Conservation (phyloP, 306 rosid genomes). For the Ormosia semicastrata region DNA sequence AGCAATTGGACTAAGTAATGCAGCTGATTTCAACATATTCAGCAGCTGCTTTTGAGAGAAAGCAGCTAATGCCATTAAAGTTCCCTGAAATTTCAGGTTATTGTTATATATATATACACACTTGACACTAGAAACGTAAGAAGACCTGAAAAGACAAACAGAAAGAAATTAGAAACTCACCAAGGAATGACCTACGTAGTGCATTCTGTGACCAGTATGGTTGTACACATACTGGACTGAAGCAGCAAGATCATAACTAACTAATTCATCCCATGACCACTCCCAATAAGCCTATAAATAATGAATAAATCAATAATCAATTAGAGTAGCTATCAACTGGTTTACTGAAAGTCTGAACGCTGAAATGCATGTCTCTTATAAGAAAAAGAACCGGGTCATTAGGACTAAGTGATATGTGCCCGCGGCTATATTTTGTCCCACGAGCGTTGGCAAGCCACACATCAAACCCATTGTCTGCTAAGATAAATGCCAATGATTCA, state of each 20-base stretch:
- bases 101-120: background rate
- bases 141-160: background rate
- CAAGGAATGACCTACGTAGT: constrained; percentile 79
- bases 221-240: constrained; percentile 59
- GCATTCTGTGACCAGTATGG: constrained; percentile 59
- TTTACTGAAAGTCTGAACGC: background rate
- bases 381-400: constrained; percentile 37
- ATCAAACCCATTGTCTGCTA: constrained; percentile 68
- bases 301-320: background rate
- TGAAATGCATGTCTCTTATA: background rate
- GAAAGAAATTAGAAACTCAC: constrained; percentile 26
- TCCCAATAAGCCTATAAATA: constrained; percentile 67
- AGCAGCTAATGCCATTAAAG: constrained; percentile 61
- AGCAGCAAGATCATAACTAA: constrained; percentile 68
- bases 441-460: constrained; percentile 73
- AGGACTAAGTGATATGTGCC: constrained; percentile 42
- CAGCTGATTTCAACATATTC: constrained; percentile 59
- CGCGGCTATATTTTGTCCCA: constrained; percentile 55
- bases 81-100: constrained; percentile 55
- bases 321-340: background rate
- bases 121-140: background rate
- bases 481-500: constrained; percentile 58
- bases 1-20: constrained; percentile 83
- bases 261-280: constrained; percentile 93
- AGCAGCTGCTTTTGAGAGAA: constrained; percentile 49